These are phyloP conservation scores for Globisporangium sylvaticum DNA, from an alignment of 352 stramenopile genomes.

Conservation along the genomic window DNA sequence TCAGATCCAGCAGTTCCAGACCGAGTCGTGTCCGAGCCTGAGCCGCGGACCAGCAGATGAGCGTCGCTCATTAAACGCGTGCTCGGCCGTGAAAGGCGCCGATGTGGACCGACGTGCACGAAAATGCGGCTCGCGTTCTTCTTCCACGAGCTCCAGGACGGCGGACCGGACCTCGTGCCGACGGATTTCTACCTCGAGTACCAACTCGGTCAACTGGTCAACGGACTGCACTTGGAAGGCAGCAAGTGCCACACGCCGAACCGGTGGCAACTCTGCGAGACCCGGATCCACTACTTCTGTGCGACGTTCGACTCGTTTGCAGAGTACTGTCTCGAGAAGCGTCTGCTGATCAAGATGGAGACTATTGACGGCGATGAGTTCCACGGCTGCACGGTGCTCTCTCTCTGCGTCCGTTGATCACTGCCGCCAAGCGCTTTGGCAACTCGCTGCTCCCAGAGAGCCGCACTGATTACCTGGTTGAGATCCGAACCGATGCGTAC, in stretches of 20 bases:
- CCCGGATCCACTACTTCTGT: conserved; percentile 62
- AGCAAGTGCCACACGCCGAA: conserved; percentile 79
- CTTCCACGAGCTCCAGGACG: conserved; percentile 83
- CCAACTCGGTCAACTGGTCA: conserved; percentile 61
- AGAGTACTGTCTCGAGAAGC: conserved; percentile 63
- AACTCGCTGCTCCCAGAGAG: conserved; percentile 48
- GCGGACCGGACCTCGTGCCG: conserved; percentile 38
- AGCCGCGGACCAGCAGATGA: conserved; percentile 13
- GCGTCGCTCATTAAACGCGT: conserved; percentile 13
- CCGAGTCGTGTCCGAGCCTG: conserved; percentile 13
- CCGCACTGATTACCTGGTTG: conserved; percentile 57
- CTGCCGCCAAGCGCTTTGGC: conserved; percentile 52
- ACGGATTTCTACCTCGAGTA: conserved; percentile 80
- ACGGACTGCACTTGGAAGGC: conserved; percentile 59
- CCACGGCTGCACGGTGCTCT: conserved; percentile 52
- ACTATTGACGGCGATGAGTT: conserved; percentile 25
- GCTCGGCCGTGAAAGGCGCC: conserved; percentile 20
- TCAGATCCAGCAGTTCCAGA: conserved; percentile 16
- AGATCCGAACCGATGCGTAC: conserved; percentile 53
- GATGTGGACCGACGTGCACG: conserved; percentile 69
- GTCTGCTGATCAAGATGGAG: conserved; percentile 71
- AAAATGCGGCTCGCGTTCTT: conserved; percentile 75
- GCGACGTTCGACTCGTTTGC: conserved; percentile 63
- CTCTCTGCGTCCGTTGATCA: conserved; percentile 47
- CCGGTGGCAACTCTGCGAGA: conserved; percentile 79